Conservation (phyloP, 768 basidiomycete genomes). For the Suillus spraguei region DNA sequence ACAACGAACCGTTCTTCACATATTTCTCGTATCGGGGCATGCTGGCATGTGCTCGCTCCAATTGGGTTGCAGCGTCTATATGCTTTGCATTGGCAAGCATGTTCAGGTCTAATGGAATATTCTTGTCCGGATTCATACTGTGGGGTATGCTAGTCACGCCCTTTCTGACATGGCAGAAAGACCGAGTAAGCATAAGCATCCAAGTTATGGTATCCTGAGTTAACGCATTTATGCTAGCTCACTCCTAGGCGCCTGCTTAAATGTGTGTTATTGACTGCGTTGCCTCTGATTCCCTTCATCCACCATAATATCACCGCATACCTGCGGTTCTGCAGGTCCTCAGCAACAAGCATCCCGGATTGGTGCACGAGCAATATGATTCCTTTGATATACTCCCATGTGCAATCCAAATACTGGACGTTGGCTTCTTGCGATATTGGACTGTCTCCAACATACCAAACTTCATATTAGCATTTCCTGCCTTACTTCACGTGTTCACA, state of each 20-base stretch:
- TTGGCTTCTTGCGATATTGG: slow-evolving; percentile 89
- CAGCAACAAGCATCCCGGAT: slow-evolving; percentile 23
- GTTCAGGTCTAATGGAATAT: slow-evolving; percentile 79
- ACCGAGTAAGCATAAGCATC: slow-evolving; percentile 21
- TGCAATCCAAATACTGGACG: slow-evolving; percentile 87
- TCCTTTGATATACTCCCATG: slow-evolving; percentile 80
- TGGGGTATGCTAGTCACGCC: slow-evolving; percentile 73
- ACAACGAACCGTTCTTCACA: slow-evolving; percentile 87
- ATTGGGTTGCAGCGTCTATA: slow-evolving; percentile 59
- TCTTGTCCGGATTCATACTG: slow-evolving; percentile 75
- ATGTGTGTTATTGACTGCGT: slow-evolving; percentile 42
- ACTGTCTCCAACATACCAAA: slow-evolving; percentile 82
- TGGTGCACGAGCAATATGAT: slow-evolving; percentile 65
- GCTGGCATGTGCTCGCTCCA: slow-evolving; percentile 33
- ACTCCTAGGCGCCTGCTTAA: slow-evolving; percentile 34
- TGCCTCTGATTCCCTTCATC: slow-evolving; percentile 67
- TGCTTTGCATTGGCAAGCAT: slow-evolving; percentile 62
- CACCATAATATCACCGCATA: slow-evolving; percentile 73
- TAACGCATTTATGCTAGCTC: slow-evolving; percentile 32
- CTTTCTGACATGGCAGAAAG: slow-evolving; percentile 41
- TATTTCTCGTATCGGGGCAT: slow-evolving; percentile 66
- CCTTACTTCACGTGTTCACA: slow-evolving; percentile 52
- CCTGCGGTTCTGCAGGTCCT: slow-evolving; percentile 56
- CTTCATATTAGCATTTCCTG: slow-evolving; percentile 77
- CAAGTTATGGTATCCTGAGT: neutral